Evolutionary conservation across 2,329 filamentous ascomycete species (phyloP).

Genomic region (Fusarium sterilihyphosum): DNA sequence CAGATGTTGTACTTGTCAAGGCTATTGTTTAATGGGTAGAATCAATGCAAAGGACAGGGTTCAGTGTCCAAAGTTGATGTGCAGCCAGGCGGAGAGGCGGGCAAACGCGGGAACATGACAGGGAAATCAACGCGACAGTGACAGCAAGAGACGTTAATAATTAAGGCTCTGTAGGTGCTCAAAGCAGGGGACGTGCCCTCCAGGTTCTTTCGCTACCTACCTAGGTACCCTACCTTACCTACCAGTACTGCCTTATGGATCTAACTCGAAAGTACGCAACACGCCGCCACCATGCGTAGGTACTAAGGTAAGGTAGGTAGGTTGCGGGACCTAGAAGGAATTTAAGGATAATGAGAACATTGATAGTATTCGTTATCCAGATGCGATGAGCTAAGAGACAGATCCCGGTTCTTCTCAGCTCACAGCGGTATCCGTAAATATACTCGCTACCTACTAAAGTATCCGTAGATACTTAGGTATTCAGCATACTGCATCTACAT

Average conservation of each 20-base stretch:
- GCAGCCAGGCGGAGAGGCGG: slow-evolving; percentile 24
- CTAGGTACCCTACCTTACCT: background rate
- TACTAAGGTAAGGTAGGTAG: background rate
- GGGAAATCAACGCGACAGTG: background rate
- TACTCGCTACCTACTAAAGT: background rate
- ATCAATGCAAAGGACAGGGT: slow-evolving; percentile 27
- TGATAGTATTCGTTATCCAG: background rate
- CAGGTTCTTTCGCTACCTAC: background rate
- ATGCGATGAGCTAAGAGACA: slow-evolving; percentile 5
- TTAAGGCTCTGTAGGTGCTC: background rate
- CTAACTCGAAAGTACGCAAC: slow-evolving; percentile 3
- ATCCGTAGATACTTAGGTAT: background rate
- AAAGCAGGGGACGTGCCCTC: slow-evolving; percentile 21
- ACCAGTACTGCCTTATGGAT: background rate
- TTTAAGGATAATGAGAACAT: background rate
- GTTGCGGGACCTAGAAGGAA: slow-evolving; percentile 1
- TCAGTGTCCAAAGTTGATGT: slow-evolving; percentile 16
- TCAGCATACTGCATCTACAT: background rate
- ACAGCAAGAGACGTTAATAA: background rate
- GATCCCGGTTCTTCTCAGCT: background rate
- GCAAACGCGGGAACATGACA: slow-evolving; percentile 23
- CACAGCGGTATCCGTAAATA: background rate
- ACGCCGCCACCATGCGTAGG: slow-evolving; percentile 7
- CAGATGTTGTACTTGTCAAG: slow-evolving; percentile 35
- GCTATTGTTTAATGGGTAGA: slow-evolving; percentile 29